A percentile compares a stretch with the other conserved stretches of the same genome.
Evolutionary conservation across 257 asterid species (phyloP).

Genomic region (Striga asiatica): DNA sequence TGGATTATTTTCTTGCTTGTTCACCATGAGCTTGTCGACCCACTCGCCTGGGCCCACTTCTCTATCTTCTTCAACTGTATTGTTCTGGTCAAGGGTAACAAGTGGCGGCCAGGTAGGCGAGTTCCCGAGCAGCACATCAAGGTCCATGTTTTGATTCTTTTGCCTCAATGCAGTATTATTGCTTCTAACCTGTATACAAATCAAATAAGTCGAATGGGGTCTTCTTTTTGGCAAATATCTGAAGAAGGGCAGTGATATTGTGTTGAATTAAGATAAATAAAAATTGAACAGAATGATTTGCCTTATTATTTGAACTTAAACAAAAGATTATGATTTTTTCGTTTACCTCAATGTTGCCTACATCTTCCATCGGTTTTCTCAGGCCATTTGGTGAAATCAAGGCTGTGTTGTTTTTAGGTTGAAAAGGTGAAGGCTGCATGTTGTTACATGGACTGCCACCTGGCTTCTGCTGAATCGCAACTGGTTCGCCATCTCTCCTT

Average conservation of each 20-base stretch:
- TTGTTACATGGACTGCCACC: conserved; percentile 51
- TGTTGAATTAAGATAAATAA: too few species aligned
- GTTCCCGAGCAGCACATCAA: conserved; percentile 65
- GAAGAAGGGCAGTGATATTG: not conserved
- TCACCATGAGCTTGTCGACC: conserved; percentile 97
- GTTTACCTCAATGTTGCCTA: conserved; percentile 78
- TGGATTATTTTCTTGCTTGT: conserved; percentile 86
- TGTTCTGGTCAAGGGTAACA: conserved; percentile 34
- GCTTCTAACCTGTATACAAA: conserved; percentile 39
- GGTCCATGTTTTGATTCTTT: conserved; percentile 59
- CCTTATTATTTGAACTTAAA: too few species aligned
- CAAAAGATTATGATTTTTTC: too few species aligned
- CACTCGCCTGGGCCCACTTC: conserved; percentile 71
- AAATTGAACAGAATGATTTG: too few species aligned
- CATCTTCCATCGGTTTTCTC: conserved; percentile 90
- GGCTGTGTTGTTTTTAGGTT: conserved; percentile 26
- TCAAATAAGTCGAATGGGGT: too few species aligned
- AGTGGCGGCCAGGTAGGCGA: conserved; percentile 88
- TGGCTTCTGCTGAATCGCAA: conserved; percentile 31
- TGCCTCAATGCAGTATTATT: conserved; percentile 41
- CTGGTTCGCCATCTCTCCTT: conserved; percentile 49
- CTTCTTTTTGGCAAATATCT: too few species aligned
- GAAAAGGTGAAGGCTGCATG: conserved; percentile 32
- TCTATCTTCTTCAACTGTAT: conserved; percentile 49
- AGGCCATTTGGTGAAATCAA: conserved; percentile 36